These are phyloP conservation scores for Casuarina glauca DNA, from an alignment of 306 rosid species.

Conservation along the genomic window DNA sequence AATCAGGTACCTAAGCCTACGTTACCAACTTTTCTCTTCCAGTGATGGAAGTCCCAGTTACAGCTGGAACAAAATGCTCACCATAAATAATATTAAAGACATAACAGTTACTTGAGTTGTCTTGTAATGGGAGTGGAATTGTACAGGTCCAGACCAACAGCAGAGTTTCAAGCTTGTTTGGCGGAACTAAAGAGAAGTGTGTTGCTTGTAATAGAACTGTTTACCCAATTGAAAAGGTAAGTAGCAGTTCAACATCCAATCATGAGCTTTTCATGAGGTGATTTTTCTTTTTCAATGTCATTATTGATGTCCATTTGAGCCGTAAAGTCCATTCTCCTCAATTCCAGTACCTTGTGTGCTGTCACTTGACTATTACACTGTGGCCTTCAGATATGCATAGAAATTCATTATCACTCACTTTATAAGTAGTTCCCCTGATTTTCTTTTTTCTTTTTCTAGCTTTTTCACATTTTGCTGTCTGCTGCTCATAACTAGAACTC, in stretches of 20 bases:
- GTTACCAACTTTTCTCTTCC: neutral
- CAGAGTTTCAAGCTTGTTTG: slow-evolving; percentile 71
- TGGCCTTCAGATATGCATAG: neutral
- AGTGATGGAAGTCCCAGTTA: slow-evolving; percentile 11
- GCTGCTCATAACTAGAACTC: neutral
- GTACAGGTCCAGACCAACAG: slow-evolving; percentile 62
- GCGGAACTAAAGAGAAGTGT: slow-evolving; percentile 94
- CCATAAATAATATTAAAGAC: slow-evolving; percentile 8
- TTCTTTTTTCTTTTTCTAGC: neutral
- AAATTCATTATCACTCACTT: neutral
- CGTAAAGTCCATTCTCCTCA: neutral
- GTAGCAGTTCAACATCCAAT: neutral
- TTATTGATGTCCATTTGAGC: neutral
- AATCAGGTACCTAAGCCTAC: slow-evolving; percentile 55
- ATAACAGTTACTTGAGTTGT: slow-evolving; percentile 9
- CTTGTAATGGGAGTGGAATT: slow-evolving; percentile 16
- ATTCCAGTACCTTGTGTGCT: neutral
- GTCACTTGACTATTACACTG: neutral
- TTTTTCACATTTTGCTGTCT: neutral
- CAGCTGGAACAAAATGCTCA: neutral
- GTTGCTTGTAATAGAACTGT: slow-evolving; percentile 81
- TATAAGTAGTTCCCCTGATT: neutral
- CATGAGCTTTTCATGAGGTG: slow-evolving; percentile 5
- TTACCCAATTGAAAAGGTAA: slow-evolving; percentile 92
- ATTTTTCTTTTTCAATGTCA: neutral